Percentiles rank a stretch among this genome's conserved stretches.
Evolutionary conservation across 176 grass and related monocot species (phyloP).

Genomic region (Panicum miliaceum): DNA sequence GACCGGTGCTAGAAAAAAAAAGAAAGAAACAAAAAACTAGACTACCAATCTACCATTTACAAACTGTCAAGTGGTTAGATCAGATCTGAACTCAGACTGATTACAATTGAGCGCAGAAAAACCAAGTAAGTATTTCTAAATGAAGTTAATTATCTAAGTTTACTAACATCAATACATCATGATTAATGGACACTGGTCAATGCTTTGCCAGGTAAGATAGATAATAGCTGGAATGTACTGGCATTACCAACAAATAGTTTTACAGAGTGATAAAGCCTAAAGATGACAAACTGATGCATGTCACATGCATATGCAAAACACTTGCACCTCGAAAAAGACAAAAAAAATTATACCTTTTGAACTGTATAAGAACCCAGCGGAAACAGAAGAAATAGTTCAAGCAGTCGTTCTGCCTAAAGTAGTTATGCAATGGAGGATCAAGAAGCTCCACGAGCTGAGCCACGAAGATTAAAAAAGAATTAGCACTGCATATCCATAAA

Average conservation of each 20-base stretch:
- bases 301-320: slow-evolving; percentile 23
- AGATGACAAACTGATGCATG: background rate
- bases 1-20: background rate
- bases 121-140: background rate
- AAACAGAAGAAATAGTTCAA: slow-evolving; percentile 99
- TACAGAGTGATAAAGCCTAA: background rate
- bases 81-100: background rate
- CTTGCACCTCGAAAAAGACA: background rate
- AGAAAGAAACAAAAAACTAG: background rate
- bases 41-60: background rate
- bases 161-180: background rate
- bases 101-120: slow-evolving; percentile 1
- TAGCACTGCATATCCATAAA: slow-evolving; percentile 17
- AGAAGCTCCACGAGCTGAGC: slow-evolving; percentile 92
- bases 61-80: background rate
- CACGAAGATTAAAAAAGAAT: slow-evolving; percentile 35
- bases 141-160: background rate
- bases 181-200: background rate
- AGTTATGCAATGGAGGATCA: slow-evolving; percentile 78
- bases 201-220: background rate
- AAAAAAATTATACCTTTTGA: slow-evolving; percentile 73
- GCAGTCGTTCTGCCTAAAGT: slow-evolving; percentile 89
- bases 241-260: background rate
- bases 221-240: slow-evolving; percentile 14
- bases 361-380: slow-evolving; percentile 99